Evolutionary conservation across 2,329 filamentous ascomycete species (phyloP).

Genomic region (Fusarium tricinctum): DNA sequence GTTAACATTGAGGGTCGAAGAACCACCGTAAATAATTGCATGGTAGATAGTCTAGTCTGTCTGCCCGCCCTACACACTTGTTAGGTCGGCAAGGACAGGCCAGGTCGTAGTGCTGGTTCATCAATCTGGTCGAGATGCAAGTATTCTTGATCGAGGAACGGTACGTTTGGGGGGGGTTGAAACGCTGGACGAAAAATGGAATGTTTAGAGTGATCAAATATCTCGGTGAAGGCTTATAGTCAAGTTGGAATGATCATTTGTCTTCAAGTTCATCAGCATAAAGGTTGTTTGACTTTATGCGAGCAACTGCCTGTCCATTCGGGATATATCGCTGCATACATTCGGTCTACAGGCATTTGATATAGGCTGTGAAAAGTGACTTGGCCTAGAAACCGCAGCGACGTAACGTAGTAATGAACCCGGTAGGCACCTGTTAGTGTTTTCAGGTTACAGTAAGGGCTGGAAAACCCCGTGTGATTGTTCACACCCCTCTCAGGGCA

Average conservation of each 20-base stretch:
- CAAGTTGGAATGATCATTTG: too few species aligned
- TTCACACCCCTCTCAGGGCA: slow-evolving; percentile 30
- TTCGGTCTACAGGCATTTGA: slow-evolving; percentile 1
- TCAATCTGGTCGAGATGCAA: slow-evolving; percentile 22
- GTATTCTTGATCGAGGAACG: slow-evolving; percentile 14
- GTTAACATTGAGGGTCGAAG: not conserved
- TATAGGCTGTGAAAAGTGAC: not conserved
- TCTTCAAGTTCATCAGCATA: not conserved
- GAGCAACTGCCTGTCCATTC: slow-evolving; percentile 6
- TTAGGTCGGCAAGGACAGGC: not conserved
- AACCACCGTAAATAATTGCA: slow-evolving; percentile 2
- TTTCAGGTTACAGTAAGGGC: slow-evolving; percentile 12
- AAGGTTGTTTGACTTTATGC: slow-evolving; percentile 3
- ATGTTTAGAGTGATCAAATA: not conserved
- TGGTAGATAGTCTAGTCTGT: slow-evolving; percentile 6
- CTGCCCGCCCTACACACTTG: slow-evolving; percentile 5
- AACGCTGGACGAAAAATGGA: not conserved
- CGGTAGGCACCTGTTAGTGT: slow-evolving; percentile 16
- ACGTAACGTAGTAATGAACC: slow-evolving; percentile 23
- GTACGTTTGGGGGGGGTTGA: not conserved
- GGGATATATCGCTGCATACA: slow-evolving; percentile 15
- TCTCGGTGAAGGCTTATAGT: not conserved
- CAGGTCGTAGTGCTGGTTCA: slow-evolving; percentile 16
- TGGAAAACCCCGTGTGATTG: slow-evolving; percentile 22
- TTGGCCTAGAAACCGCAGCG: not conserved